phyloP scores from a whole-genome alignment of 495 filamentous ascomycete genomes.

The Hypoxylon crocopeplum region DNA sequence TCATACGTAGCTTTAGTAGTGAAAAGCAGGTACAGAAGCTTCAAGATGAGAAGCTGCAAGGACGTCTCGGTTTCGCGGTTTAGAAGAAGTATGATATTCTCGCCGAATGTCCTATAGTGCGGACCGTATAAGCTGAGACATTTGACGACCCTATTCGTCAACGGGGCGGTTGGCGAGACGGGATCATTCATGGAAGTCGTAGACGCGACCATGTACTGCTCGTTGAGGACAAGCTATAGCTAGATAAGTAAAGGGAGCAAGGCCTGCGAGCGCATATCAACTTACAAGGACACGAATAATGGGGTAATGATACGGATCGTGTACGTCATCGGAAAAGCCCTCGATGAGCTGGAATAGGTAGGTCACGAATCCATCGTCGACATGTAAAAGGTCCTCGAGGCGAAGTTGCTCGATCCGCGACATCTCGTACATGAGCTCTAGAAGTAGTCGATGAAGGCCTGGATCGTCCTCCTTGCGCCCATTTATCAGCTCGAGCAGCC shows the following conservation, averaged over 20 bases:
- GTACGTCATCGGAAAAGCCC: slow-evolving; percentile 82
- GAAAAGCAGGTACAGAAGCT: slow-evolving; percentile 93
- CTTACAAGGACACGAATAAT: slow-evolving; percentile 89
- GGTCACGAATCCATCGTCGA: slow-evolving; percentile 85
- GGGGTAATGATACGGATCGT: slow-evolving; percentile 96
- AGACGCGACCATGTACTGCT: slow-evolving; percentile 92
- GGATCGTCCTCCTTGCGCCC: slow-evolving; percentile 65
- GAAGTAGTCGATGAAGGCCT: slow-evolving; percentile 77
- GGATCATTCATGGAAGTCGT: slow-evolving; percentile 64
- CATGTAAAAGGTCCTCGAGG: slow-evolving; percentile 74
- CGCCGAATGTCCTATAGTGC: slow-evolving; percentile 90
- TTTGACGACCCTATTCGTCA: slow-evolving; percentile 95
- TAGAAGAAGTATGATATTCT: slow-evolving; percentile 94
- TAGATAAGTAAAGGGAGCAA: slow-evolving; percentile 3
- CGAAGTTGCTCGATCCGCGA: slow-evolving; percentile 86
- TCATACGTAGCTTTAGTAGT: slow-evolving; percentile 90
- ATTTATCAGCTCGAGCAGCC: slow-evolving; percentile 83
- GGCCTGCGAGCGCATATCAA: slow-evolving; percentile 7
- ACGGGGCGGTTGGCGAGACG: slow-evolving; percentile 48
- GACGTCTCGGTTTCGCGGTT: slow-evolving; percentile 96
- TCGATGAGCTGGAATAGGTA: slow-evolving; percentile 91
- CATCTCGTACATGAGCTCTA: slow-evolving; percentile 97
- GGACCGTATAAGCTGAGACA: slow-evolving; percentile 78
- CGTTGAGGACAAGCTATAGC: slow-evolving; percentile 87
- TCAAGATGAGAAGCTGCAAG: slow-evolving; percentile 91